Base-by-base conservation (phyloP, 2,329 filamentous ascomycete species). In the Epichloe scottii region DNA sequence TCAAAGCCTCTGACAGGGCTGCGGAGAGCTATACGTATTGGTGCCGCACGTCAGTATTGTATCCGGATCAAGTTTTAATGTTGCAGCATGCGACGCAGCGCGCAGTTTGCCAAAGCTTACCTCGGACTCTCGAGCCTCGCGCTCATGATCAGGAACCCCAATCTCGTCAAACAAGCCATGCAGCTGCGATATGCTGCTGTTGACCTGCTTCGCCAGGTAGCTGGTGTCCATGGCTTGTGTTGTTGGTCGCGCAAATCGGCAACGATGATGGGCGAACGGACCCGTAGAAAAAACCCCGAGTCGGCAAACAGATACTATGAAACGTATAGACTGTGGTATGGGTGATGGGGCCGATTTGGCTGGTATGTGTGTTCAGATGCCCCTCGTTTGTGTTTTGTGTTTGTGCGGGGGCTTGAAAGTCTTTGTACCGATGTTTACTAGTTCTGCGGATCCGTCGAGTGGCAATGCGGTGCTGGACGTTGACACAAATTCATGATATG, bases 141-240 rank as follows among this genome's bases (percentile, higher is more conserved):
- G 86, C 68, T 97, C 93, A 81, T 95, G 89, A 62, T 74, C 82
- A 30, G 91, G 81, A n/a, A 98, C 87, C 53, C 93, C 93, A 63
- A 98, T 98, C 66, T 98, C 91, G 67, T 98, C 93, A 63, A 96
- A 98, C 52, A 97, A 79, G 57, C 86, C 87, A 70, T 97, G 91
- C 54, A 98, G 79, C 70, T 96, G 89, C 68, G 81, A 82, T 66
- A 97, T 89, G 64, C 95, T 96, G 62, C 81, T 89, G 59, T 89
- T 93, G 71, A 98, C 88, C 79, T 97, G 93, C 68, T 94, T 89
- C 60, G 89, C 87, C 65, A 97, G 77, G 69, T 94, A 94, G 67
- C 87, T 88, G 53, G 90, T 89, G 71, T 96, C 90, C 83, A 96
- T 95, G 60, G 51, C 42, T 43, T 14, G 37, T 30, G 10, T 30